phyloP scores from a whole-genome alignment of 768 basidiomycete species.

The Daedaleopsis nitida region DNA sequence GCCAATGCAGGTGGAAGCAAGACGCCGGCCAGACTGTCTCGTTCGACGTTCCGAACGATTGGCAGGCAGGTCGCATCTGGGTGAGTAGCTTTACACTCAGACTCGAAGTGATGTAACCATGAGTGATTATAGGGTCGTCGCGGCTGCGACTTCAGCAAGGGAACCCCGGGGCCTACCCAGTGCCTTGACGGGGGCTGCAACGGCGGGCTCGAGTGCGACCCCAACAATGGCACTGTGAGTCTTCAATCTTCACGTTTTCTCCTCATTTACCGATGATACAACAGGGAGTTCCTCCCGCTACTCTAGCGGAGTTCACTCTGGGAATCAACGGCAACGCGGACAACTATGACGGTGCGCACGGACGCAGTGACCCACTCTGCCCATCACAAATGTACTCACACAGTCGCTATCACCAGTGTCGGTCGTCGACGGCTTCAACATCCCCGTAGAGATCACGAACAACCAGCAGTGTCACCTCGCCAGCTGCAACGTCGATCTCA shows the following conservation, averaged over 20 bases:
- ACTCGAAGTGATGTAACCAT: neutral
- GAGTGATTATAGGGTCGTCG: constrained; percentile 29
- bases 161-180: constrained; percentile 33
- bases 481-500: constrained; percentile 38
- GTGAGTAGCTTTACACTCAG: constrained; percentile 7
- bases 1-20: constrained; percentile 26
- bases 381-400: neutral
- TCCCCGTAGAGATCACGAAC: constrained; percentile 38
- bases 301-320: constrained; percentile 40
- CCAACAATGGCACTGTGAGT: constrained; percentile 38
- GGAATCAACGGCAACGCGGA: constrained; percentile 28
- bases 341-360: constrained; percentile 36
- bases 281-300: constrained; percentile 38
- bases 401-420: constrained; percentile 23
- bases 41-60: constrained; percentile 39
- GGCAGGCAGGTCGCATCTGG: constrained; percentile 41
- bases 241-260: neutral
- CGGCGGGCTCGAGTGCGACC: constrained; percentile 40
- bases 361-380: no score
- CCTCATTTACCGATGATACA: constrained; percentile 20
- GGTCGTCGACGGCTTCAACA: constrained; percentile 36
- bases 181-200: constrained; percentile 43
- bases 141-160: constrained; percentile 36
- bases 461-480: constrained; percentile 34
- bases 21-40: constrained; percentile 24